Percentiles rank a stretch among this genome's conserved stretches.
Evolutionary conservation across 2,329 filamentous ascomycete species (phyloP).

Genomic region (Cryphonectria nitschkei): DNA sequence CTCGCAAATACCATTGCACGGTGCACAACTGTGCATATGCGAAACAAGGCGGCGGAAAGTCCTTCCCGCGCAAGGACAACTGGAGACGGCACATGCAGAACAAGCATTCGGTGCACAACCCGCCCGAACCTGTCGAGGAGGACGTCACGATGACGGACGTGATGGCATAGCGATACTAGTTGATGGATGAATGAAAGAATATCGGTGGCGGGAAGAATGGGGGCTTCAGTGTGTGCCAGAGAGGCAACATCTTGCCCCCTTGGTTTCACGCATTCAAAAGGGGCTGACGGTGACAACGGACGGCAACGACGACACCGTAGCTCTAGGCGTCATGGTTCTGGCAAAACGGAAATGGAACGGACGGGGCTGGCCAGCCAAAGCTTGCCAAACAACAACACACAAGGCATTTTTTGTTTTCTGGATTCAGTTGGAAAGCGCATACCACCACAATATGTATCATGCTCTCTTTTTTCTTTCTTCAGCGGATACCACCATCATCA

Average conservation of each 20-base stretch:
- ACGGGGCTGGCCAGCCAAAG: neutral
- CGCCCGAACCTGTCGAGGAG: conserved; percentile 48
- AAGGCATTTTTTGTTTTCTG: neutral
- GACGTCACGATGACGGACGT: conserved; percentile 35
- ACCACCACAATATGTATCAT: neutral
- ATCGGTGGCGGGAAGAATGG: neutral
- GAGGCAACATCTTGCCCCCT: neutral
- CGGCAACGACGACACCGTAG: neutral
- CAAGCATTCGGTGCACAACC: conserved; percentile 54
- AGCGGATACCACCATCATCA: conserved; percentile 3
- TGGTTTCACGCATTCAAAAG: neutral
- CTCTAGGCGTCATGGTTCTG: neutral
- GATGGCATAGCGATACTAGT: neutral
- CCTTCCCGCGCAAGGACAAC: conserved; percentile 65
- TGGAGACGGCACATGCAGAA: conserved; percentile 66
- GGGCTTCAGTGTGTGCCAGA: neutral
- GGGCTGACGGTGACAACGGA: neutral
- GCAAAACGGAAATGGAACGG: neutral
- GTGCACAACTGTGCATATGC: conserved; percentile 59
- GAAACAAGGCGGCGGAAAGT: conserved; percentile 55
- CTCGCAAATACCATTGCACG: conserved; percentile 62
- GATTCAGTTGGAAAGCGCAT: neutral
- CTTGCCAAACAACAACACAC: neutral
- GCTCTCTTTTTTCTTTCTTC: neutral
- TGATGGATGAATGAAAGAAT: neutral